phyloP scores from a whole-genome alignment of 116 monocot genomes.

The Iris pallida region DNA sequence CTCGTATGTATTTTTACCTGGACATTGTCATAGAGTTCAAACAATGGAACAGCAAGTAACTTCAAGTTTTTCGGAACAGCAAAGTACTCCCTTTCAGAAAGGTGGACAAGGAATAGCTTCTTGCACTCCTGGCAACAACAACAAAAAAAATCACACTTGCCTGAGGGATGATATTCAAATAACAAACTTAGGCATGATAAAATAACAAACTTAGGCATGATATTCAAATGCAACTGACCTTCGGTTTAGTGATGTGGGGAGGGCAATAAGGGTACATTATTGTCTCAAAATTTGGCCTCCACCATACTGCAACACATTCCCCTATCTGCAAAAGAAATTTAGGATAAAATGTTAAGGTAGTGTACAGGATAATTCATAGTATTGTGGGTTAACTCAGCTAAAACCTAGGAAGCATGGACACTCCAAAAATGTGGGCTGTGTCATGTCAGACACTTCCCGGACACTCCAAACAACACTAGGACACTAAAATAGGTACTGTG shows the following conservation, averaged over 20 bases:
- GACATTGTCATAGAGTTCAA: constrained; percentile 96
- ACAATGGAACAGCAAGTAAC: constrained; percentile 91
- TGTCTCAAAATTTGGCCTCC: constrained; percentile 97
- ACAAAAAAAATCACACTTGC: not conserved
- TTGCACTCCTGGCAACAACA: constrained; percentile 69
- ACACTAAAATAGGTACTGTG: not conserved
- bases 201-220: too few species aligned
- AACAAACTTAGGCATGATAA: too few species aligned
- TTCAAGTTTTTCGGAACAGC: constrained; percentile 98
- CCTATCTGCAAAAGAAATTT: constrained; percentile 59
- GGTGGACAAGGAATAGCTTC: constrained; percentile 87
- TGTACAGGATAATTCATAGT: too few species aligned
- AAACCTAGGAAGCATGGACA: too few species aligned
- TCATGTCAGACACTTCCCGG: too few species aligned
- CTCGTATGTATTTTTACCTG: constrained; percentile 44
- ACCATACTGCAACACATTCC: constrained; percentile 93
- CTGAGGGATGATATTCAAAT: too few species aligned
- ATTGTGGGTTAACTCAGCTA: not conserved
- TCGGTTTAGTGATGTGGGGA: constrained; percentile 94
- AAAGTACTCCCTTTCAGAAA: constrained; percentile 90
- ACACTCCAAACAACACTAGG: not conserved
- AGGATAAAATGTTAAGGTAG: not conserved
- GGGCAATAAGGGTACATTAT: constrained; percentile 97
- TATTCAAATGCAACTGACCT: constrained; percentile 35
- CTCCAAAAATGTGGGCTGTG: too few species aligned